A percentile compares a stretch with the other conserved stretches of the same genome.
Conservation (phyloP, 73 alveolate species). For the Paraurostyla sp. region DNA sequence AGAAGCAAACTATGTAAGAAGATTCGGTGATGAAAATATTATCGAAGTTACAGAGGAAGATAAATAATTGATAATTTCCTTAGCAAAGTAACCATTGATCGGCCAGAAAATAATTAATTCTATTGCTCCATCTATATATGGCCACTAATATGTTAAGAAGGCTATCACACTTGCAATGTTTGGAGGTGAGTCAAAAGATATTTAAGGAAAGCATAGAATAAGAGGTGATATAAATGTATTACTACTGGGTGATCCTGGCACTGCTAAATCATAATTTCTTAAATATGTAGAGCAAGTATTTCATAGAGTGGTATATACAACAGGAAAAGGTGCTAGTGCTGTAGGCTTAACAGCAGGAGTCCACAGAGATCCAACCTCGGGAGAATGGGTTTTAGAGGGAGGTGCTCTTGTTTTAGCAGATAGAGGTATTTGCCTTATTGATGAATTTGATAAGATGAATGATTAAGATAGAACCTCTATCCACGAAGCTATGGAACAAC, state of each 20-base stretch:
- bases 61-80: conserved; percentile 36
- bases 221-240: conserved; percentile 85
- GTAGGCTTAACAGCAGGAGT: conserved; percentile 82
- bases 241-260: conserved; percentile 89
- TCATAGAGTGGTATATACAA: conserved; percentile 76
- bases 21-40: conserved; percentile 90
- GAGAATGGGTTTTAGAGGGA: conserved; percentile 71
- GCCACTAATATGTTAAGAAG: conserved; percentile 83
- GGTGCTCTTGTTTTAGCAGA: conserved; percentile 80
- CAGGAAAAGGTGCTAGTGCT: conserved; percentile 75
- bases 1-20: conserved; percentile 95
- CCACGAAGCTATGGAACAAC: conserved; percentile 99
- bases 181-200: conserved; percentile 86
- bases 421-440: conserved; percentile 80
- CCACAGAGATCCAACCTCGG: conserved; percentile 68
- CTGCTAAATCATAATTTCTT: conserved; percentile 85
- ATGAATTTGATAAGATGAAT: conserved; percentile 85
- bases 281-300: conserved; percentile 76
- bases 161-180: conserved; percentile 81
- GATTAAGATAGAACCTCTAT: conserved; percentile 80
- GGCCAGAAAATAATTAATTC: conserved; percentile 60
- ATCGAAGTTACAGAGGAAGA: conserved; percentile 44
- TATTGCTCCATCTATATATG: conserved; percentile 88
- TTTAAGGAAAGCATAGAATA: conserved; percentile 84
- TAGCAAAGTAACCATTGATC: conserved; percentile 23